Percentiles rank a stretch among this genome's conserved stretches.
phyloP scores from a whole-genome alignment of 1,284 basidiomycete genomes.

The Neonothopanus nambi region DNA sequence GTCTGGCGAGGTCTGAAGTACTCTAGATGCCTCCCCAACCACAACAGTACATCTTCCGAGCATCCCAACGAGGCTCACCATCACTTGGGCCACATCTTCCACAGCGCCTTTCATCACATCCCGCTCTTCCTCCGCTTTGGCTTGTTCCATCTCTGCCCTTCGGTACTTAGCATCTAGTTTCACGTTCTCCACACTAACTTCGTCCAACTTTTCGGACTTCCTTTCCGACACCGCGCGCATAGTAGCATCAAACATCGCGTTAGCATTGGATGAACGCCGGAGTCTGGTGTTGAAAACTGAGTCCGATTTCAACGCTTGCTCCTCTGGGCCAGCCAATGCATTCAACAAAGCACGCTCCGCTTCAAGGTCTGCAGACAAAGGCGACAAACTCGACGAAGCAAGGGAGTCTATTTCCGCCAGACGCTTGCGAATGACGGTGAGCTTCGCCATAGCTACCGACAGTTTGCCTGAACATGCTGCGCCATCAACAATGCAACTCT shows the following conservation, averaged over 20 bases:
- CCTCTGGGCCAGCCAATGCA: constrained; percentile 71
- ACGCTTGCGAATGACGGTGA: constrained; percentile 65
- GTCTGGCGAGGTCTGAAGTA: constrained; percentile 49
- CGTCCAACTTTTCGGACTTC: constrained; percentile 78
- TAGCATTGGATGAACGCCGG: constrained; percentile 72
- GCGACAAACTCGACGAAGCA: constrained; percentile 33
- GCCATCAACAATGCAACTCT: constrained; percentile 73
- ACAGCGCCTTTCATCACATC: constrained; percentile 68
- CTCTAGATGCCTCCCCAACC: constrained; percentile 64
- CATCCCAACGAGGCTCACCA: constrained; percentile 74
- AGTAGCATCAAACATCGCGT: constrained; percentile 80
- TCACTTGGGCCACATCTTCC: constrained; percentile 62
- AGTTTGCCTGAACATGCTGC: constrained; percentile 76
- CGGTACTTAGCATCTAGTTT: constrained; percentile 69
- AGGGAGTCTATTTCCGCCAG: constrained; percentile 64
- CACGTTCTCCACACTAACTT: constrained; percentile 69
- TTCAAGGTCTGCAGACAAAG: constrained; percentile 60
- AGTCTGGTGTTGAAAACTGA: constrained; percentile 63
- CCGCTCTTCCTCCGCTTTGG: constrained; percentile 70
- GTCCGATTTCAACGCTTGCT: constrained; percentile 61
- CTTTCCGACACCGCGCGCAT: constrained; percentile 81
- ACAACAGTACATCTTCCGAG: constrained; percentile 79
- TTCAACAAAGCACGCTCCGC: constrained; percentile 75
- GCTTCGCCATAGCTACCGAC: constrained; percentile 71
- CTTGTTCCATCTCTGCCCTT: constrained; percentile 72